Conservation (phyloP, 2,329 filamentous ascomycete species). For the Albifimbria verrucaria region DNA sequence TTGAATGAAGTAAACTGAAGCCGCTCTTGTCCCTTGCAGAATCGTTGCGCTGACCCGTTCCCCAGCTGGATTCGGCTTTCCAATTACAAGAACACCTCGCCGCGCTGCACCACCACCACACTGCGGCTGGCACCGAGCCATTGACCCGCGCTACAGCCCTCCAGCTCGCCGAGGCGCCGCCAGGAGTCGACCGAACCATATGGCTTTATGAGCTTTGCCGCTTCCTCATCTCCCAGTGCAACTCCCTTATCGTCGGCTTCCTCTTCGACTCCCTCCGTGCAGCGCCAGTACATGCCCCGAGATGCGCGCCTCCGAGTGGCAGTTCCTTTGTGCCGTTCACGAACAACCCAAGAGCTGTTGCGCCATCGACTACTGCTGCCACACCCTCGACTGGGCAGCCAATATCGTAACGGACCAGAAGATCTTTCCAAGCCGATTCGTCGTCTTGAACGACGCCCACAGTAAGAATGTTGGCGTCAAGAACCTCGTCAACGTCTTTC, state of each 20-base stretch:
- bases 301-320: conserved; percentile 99
- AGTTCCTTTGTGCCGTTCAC: conserved; percentile 96
- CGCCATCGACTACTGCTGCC: conserved; percentile 98
- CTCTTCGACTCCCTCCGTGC: conserved; percentile 90
- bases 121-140: conserved; percentile 62
- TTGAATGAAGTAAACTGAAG: conserved; percentile 68
- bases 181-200: conserved; percentile 77
- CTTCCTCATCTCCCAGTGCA: conserved; percentile 92
- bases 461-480: conserved; percentile 66
- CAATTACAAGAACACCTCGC: conserved; percentile 97
- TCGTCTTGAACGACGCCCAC: conserved; percentile 51
- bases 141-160: conserved; percentile 74
- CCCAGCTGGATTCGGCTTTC: conserved; percentile 91
- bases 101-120: conserved; percentile 82
- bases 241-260: conserved; percentile 86
- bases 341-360: conserved; percentile 96
- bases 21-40: not conserved
- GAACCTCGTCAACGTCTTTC: conserved; percentile 92
- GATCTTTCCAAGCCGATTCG: conserved; percentile 85
- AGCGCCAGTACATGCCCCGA: conserved; percentile 88
- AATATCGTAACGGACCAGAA: conserved; percentile 93
- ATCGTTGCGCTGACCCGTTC: not conserved
- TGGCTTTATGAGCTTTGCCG: conserved; percentile 99
- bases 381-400: conserved; percentile 96
- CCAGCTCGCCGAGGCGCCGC: conserved; percentile 74